Evolutionary conservation across 2,329 filamentous ascomycete genomes (phyloP), one percentile per base, ranked within the genome.

Genomic region (Colletotrichum cordylinicola): DNA sequence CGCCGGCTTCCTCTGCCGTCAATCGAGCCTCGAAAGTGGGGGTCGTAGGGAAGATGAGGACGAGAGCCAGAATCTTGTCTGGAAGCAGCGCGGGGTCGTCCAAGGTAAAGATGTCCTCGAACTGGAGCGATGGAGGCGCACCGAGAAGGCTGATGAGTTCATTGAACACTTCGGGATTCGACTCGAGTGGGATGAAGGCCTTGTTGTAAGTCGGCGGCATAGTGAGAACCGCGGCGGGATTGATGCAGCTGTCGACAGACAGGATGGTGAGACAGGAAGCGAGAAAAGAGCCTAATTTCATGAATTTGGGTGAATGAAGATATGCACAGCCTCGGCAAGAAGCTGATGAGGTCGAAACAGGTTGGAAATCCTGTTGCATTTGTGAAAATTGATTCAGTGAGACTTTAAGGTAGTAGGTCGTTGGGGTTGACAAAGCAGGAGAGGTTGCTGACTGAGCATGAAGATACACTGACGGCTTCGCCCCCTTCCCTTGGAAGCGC

Each of bases 71-170:
- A 3, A 91, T 68, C 24, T 67, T 74, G 2, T 48, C 91, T 18
- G 93, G 93, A 82, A 94, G 92, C 77, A 88, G 88, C 78, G 94
- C 89, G 55, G 91, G 90, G 39, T 95, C 93, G 82, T 92, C 90
- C 80, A 95, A 91, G 74, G 90, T 91, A 85, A 90, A 94, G 82
- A 95, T 91, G 81, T 95, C 93, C 80, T 93, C 89, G 86, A 94
- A 95, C 78, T 87, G 86, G 21, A 95, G 85, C 55, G 84, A 84
- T 27, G 84, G 80, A 3, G 92, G 90, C 43, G 93, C 88, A 67
- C 93, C 93, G 31, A 94, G 90, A 75, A 89, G 88, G 81, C 91
- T 91, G 55, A 93, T 87, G 24, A 95, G 88, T 73, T 88, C 86
- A 74, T 89, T 91, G 89, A 94, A 94, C 24, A 94, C 88, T 80